Conservation (phyloP, 352 stramenopile genomes). For the Phytophthora pistaciae region DNA sequence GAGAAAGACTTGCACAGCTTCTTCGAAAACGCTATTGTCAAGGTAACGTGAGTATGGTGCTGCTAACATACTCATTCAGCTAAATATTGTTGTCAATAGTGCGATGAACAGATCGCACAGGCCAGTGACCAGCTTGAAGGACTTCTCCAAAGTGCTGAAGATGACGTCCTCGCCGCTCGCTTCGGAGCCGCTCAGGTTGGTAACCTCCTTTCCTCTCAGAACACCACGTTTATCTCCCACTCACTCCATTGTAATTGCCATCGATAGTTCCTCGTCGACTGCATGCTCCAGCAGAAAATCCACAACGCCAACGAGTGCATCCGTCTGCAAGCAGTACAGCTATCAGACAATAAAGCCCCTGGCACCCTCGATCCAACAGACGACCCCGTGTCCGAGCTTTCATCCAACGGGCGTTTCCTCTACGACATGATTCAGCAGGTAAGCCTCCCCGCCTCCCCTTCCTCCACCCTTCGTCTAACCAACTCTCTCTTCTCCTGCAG, state of each 20-base stretch:
- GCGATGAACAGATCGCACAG: slow-evolving; percentile 53
- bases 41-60: slow-evolving; percentile 4
- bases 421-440: slow-evolving; percentile 76
- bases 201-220: background rate
- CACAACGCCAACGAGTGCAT: slow-evolving; percentile 51
- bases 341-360: background rate
- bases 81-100: slow-evolving; percentile 40
- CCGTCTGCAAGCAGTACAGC: slow-evolving; percentile 39
- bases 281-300: slow-evolving; percentile 71
- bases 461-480: background rate
- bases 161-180: slow-evolving; percentile 47
- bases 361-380: background rate
- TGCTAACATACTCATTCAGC: background rate
- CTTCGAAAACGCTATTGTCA: slow-evolving; percentile 43
- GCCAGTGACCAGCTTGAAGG: slow-evolving; percentile 53
- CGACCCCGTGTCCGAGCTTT: slow-evolving; percentile 16
- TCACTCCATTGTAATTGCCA: background rate
- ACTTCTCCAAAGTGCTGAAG: slow-evolving; percentile 54
- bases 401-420: slow-evolving; percentile 50
- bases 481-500: slow-evolving; percentile 27
- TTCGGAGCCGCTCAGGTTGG: slow-evolving; percentile 63
- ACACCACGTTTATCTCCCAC: background rate
- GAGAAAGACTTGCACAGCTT: slow-evolving; percentile 43
- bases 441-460: background rate
- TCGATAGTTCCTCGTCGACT: slow-evolving; percentile 59